Conservation (phyloP, 2,329 filamentous ascomycete genomes). For the Hypoxylon sp. region DNA sequence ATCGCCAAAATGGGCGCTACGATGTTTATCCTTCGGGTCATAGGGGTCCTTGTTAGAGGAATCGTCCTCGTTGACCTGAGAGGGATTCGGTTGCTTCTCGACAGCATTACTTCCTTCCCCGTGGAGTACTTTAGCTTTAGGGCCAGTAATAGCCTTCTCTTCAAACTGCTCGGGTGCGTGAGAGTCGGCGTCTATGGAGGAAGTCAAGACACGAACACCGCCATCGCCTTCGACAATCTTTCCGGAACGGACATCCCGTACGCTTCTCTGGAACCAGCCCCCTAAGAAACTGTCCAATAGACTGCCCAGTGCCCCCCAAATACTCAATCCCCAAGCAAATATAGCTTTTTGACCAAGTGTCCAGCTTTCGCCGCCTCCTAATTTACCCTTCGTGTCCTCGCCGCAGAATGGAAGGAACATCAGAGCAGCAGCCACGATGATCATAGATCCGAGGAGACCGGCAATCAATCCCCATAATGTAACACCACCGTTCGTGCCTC, state of each 20-base stretch:
- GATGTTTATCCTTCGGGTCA: conserved; percentile 65
- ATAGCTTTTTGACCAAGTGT: conserved; percentile 60
- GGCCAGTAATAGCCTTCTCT: conserved; percentile 55
- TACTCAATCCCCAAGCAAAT: conserved; percentile 71
- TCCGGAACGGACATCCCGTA: conserved; percentile 84
- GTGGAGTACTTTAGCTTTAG: conserved; percentile 60
- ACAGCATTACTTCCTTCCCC: conserved; percentile 63
- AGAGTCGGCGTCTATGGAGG: conserved; percentile 54
- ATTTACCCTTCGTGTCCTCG: conserved; percentile 55
- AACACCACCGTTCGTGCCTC: conserved; percentile 94
- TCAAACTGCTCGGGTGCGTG: conserved; percentile 48
- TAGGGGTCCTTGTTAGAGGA: conserved; percentile 61
- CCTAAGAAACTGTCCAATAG: conserved; percentile 90
- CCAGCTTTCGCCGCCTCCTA: conserved; percentile 66
- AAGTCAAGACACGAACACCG: conserved; percentile 71
- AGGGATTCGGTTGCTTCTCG: conserved; percentile 55
- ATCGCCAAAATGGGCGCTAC: conserved; percentile 67
- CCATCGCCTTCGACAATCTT: conserved; percentile 92
- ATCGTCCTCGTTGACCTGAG: conserved; percentile 56
- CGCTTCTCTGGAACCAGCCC: conserved; percentile 86
- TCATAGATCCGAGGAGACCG: conserved; percentile 79
- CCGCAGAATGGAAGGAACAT: conserved; percentile 79
- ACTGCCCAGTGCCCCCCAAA: conserved; percentile 84
- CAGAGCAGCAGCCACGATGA: conserved; percentile 76
- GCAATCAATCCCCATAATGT: conserved; percentile 80